A percentile compares a stretch with the other conserved stretches of the same genome.
Conservation (phyloP, 148 eudicot species). For the Polygonum aviculare region DNA sequence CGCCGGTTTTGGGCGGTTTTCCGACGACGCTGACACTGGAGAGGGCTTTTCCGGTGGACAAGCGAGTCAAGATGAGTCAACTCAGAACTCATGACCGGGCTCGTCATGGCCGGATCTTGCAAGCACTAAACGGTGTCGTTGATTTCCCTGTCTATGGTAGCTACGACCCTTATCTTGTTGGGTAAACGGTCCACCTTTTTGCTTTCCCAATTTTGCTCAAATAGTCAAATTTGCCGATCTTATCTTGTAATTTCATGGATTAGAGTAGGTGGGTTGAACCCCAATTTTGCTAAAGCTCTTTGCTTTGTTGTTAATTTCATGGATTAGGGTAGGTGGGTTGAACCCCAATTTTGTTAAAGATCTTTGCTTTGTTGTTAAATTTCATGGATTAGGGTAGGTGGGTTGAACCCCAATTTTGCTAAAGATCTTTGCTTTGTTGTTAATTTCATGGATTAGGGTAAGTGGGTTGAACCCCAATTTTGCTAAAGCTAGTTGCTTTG, state of each 20-base stretch:
- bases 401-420: neutral
- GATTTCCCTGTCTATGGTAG: constrained; percentile 78
- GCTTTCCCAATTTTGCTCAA: constrained; percentile 7
- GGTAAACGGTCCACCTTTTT: constrained; percentile 31
- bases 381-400: neutral
- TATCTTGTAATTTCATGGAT: neutral
- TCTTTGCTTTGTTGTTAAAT: neutral
- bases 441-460: neutral
- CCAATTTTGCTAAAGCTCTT: neutral
- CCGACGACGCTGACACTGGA: constrained; percentile 47
- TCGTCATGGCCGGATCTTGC: constrained; percentile 64
- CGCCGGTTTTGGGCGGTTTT: constrained; percentile 24
- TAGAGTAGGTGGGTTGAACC: neutral
- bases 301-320: neutral
- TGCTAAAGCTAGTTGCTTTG: neutral
- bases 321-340: neutral
- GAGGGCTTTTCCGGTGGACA: constrained; percentile 57
- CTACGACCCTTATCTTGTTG: constrained; percentile 78
- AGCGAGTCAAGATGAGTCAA: constrained; percentile 62
- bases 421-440: neutral
- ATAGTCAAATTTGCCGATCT: neutral
- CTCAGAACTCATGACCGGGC: constrained; percentile 65
- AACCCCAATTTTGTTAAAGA: neutral
- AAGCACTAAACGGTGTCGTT: constrained; percentile 51
- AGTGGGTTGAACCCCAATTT: neutral